Evolutionary conservation across 805 yeast genomes (phyloP).

Genomic region (Lachancea lanzarotensis): DNA sequence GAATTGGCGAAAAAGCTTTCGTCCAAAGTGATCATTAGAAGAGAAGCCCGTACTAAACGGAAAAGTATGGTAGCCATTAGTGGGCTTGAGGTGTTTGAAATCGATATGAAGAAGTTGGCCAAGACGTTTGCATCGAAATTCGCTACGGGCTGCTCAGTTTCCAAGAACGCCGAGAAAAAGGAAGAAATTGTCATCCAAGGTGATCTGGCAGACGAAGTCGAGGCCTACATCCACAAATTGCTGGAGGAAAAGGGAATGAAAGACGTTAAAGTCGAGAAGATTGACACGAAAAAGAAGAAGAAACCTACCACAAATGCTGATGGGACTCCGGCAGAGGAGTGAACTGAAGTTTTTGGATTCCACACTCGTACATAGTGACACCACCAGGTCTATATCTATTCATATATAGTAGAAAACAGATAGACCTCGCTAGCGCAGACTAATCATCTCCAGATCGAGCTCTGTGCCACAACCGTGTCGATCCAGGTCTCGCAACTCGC

Average conservation of each 20-base stretch:
- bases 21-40: constrained; percentile 75
- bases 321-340: constrained; percentile 3
- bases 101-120: constrained; percentile 84
- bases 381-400: not conserved
- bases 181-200: constrained; percentile 93
- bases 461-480: too few relatives aligned
- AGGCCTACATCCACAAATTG: constrained; percentile 60
- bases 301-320: constrained; percentile 30
- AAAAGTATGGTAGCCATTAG: constrained; percentile 80
- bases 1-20: constrained; percentile 71
- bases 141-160: constrained; percentile 93
- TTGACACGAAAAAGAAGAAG: constrained; percentile 75
- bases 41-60: constrained; percentile 85
- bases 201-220: constrained; percentile 89
- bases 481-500: not conserved
- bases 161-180: constrained; percentile 83
- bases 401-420: not conserved
- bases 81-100: constrained; percentile 82
- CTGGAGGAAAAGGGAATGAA: constrained; percentile 76
- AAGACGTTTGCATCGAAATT: constrained; percentile 90
- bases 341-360: not conserved
- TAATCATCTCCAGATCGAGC: too few relatives aligned
- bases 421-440: too few relatives aligned
- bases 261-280: constrained; percentile 82
- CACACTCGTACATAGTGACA: not conserved